Base-by-base conservation (phyloP, 2,329 filamentous ascomycete species). In the Beauveria australis region DNA sequence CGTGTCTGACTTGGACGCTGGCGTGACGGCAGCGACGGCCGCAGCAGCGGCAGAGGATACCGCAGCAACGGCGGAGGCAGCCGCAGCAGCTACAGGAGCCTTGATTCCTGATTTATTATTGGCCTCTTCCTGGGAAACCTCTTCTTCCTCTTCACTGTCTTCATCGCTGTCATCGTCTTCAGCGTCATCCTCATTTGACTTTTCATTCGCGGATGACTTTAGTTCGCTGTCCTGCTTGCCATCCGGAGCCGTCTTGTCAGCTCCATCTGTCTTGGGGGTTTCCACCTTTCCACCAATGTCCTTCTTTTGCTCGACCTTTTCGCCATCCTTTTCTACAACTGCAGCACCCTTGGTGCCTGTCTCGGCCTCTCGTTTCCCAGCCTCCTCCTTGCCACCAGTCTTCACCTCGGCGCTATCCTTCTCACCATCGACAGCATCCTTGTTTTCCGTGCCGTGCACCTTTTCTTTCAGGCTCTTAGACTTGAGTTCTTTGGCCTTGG, bases 401-500 rank as follows among this genome's bases (percentile, higher is more conserved):
- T 40, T 48, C 16, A 8, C 62, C 1, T 44, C 10, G 40, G 10
- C 37, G 18, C 61, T 49, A 12, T 59, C 60, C 10, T 43, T 46
- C 8, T 62, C 28, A 5, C n/a, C 10, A 3, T 47, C 43, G 1
- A 7, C 8, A 2, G 14, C 10, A 46, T 72, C 73, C 65, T 80
- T 80, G 22, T 60, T 54, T 24, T 47, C 49, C 19, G 58, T 8
- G 55, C 80, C 80, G 64, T 83, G 71, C 5, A 82, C 81, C 71
- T 84, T 84, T 60, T 81, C 78, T 59, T 80, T 76, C 63, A 85
- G 70, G 66, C 71, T 75, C 64, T 82, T 77, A 63, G 85, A 76
- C 60, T 79, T 79, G 65, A 80, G 74, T 66, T 85, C 78, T 74
- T 87, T 87, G 54, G 85, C 85, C 72, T 83, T 87, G 66, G 80